Percentiles rank a stretch among this genome's conserved stretches.
Conservation (phyloP, 176 grass and related monocot species). For the Themeda triandra region DNA sequence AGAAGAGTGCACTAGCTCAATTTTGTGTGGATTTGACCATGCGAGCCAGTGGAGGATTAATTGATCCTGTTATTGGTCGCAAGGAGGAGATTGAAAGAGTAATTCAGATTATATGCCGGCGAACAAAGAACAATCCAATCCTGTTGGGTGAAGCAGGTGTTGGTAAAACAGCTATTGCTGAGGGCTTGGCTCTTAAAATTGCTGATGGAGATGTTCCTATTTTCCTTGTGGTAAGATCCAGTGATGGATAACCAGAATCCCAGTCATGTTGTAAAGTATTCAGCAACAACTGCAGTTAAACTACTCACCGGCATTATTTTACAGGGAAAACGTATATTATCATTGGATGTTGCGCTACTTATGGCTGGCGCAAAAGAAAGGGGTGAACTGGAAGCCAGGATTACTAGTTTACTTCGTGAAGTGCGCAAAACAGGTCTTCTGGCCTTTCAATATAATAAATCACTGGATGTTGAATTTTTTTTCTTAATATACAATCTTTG, state of each 20-base stretch:
- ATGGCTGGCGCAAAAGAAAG: constrained; percentile 98
- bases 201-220: constrained; percentile 66
- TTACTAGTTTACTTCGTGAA: constrained; percentile 88
- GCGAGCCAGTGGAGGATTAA: constrained; percentile 72
- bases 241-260: not conserved
- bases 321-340: constrained; percentile 81
- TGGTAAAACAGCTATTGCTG: constrained; percentile 95
- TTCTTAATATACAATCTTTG: constrained; percentile 10
- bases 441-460: constrained; percentile 4
- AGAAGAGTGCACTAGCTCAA: constrained; percentile 71
- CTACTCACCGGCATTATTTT: constrained; percentile 14
- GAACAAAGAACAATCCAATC: constrained; percentile 97
- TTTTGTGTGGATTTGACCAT: constrained; percentile 96
- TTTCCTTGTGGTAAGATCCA: constrained; percentile 64
- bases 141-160: constrained; percentile 98
- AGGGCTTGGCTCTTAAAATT: constrained; percentile 89
- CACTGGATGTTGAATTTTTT: not conserved
- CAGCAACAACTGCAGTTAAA: not conserved
- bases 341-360: constrained; percentile 88
- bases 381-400: constrained; percentile 87
- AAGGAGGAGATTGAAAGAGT: constrained; percentile 82
- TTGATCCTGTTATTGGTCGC: constrained; percentile 95
- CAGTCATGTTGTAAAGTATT: not conserved
- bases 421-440: constrained; percentile 85
- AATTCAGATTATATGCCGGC: constrained; percentile 89